A percentile compares a stretch with the other conserved stretches of the same genome.
Conservation (phyloP, 1,139 yeast species). For the Geotrichum citri-aurantii region DNA sequence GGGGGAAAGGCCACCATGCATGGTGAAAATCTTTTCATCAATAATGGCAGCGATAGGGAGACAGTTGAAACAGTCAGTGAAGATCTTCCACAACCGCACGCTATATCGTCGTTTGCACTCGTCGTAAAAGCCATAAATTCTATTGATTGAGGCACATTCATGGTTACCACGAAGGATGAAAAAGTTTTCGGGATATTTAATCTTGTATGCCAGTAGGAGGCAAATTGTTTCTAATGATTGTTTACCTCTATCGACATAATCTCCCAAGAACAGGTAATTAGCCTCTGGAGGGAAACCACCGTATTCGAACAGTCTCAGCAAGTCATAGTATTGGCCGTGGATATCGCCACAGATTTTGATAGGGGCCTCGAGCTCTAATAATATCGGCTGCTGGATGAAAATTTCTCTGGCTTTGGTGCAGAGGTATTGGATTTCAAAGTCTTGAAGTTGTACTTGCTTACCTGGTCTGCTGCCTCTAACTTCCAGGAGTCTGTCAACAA, state of each 20-base stretch:
- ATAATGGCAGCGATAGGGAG: conserved; percentile 83
- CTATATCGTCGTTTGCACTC: conserved; percentile 92
- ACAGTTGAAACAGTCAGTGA: conserved; percentile 78
- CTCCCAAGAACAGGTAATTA: conserved; percentile 75
- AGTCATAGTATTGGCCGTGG: conserved; percentile 78
- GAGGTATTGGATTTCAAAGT: conserved; percentile 88
- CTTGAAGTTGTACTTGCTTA: conserved; percentile 88
- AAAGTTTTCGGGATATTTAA: conserved; percentile 77
- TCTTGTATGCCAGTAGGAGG: conserved; percentile 64
- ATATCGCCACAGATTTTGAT: conserved; percentile 84
- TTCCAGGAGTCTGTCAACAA: conserved; percentile 92
- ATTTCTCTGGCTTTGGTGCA: conserved; percentile 98
- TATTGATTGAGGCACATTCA: conserved; percentile 77
- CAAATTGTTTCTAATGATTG: conserved; percentile 76
- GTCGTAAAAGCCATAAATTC: conserved; percentile 82
- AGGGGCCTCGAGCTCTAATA: conserved; percentile 72
- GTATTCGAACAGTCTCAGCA: conserved; percentile 63
- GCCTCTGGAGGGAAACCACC: conserved; percentile 80
- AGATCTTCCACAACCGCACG: conserved; percentile 69
- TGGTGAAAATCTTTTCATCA: conserved; percentile 78
- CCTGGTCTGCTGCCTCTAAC: conserved; percentile 99
- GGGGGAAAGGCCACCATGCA: conserved; percentile 40
- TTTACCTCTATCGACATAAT: conserved; percentile 81
- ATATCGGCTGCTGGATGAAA: conserved; percentile 85
- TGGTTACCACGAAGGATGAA: conserved; percentile 82